Evolutionary conservation across 1,284 basidiomycete species (phyloP), one percentile per base, ranked within the genome.

Genomic region (Gymnopus androsaceus): DNA sequence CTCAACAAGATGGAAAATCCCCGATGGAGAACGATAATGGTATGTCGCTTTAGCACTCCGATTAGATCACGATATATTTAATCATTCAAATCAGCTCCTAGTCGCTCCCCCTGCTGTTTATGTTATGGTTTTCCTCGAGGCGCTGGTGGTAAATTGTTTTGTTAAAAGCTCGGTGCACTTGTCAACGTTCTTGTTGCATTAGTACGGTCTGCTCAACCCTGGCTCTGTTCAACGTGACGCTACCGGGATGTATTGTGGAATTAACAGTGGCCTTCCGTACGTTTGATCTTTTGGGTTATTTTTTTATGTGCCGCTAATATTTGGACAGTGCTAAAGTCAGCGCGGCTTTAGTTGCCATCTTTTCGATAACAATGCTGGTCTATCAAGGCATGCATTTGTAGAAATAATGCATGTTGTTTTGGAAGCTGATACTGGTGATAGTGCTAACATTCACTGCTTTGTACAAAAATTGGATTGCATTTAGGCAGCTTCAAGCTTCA

Each of bases 301-400:
- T 49, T 5, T 21, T 15, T 8, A 17, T 21, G 14, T 19, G 15
- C 47, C 15, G 19, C 17, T 19, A 17, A 8, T 7, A 8, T 19
- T 19, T 6, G 11, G 7, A 31, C 19, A 49, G 47, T n/a, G 15
- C 47, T 14, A 4, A 21, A 17, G 14, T 49, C 8, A 3, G n/a
- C 5, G 47, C 47, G 7, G 33, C 31, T 25, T 36, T 49, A 19
- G 47, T 49, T 36, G 47, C 47, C 14, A 17, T 36, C 3, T 36
- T 49, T 17, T 49, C 31, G 31, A 19, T 49, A 4, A 36, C 21
- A 27, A 49, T 49, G 47, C 21, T 49, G 12, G 21, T 49, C 47
- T 49, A 5, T 49, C 30, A 49, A 49, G 31, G 47, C 36, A 27
- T 49, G 33, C 7, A 12, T 36, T 36, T 21, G 4, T 4, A 21